Evolutionary conservation across 2,329 filamentous ascomycete species (phyloP).

Genomic region (Alternaria incomplexa): DNA sequence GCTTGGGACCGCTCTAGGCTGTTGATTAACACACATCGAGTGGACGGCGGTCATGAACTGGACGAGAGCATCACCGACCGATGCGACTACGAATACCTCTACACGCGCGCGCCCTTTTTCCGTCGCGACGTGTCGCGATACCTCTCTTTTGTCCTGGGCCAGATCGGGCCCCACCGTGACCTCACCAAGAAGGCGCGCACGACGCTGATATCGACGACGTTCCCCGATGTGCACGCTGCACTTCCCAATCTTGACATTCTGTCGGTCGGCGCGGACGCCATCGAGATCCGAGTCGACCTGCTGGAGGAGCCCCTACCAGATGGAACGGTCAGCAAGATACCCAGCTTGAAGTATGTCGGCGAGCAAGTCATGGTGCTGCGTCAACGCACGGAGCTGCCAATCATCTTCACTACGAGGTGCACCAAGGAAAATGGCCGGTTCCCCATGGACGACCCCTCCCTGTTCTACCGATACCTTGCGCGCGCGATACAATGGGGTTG

Average conservation of each 20-base stretch:
- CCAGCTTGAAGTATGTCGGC: constrained; percentile 82
- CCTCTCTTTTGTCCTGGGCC: constrained; percentile 78
- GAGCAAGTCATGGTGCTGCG: constrained; percentile 85
- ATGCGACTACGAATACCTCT: constrained; percentile 88
- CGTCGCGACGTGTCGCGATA: constrained; percentile 80
- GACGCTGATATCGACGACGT: constrained; percentile 86
- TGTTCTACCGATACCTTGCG: constrained; percentile 82
- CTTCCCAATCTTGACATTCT: constrained; percentile 85
- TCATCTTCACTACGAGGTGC: constrained; percentile 86
- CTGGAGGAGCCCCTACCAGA: constrained; percentile 73
- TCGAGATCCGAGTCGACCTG: constrained; percentile 84
- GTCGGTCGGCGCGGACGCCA: constrained; percentile 83
- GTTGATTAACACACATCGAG: constrained; percentile 77
- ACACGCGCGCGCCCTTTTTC: constrained; percentile 74
- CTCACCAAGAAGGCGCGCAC: constrained; percentile 79
- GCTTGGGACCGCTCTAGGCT: constrained; percentile 66
- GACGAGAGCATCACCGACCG: constrained; percentile 67
- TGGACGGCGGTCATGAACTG: constrained; percentile 67
- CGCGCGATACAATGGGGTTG: constrained; percentile 87
- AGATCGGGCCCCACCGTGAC: constrained; percentile 78
- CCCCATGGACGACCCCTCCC: constrained; percentile 76
- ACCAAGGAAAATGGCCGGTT: constrained; percentile 83
- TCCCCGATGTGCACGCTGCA: constrained; percentile 82
- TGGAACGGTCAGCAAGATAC: constrained; percentile 65
- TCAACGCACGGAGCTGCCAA: constrained; percentile 84